Percentiles rank a stretch among this genome's conserved stretches.
These are phyloP conservation scores for Eucalyptus curtisii DNA, from an alignment of 345 rosid species.

Conservation along the genomic window DNA sequence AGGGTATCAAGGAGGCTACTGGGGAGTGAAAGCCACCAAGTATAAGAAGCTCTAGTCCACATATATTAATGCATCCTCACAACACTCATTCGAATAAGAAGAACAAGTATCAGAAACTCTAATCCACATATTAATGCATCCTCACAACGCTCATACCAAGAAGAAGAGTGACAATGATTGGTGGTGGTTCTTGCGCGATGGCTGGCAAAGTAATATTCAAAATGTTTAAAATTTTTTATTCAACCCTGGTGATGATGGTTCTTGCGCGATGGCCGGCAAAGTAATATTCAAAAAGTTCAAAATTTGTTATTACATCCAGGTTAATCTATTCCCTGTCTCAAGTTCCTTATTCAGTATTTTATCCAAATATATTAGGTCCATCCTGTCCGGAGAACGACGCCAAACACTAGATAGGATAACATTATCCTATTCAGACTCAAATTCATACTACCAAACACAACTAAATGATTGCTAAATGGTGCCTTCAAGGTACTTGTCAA, in stretches of 20 bases:
- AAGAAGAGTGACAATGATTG: accelerated
- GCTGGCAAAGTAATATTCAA: too few species aligned
- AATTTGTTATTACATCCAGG: accelerated
- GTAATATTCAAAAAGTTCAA: background rate
- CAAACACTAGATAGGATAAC: background rate
- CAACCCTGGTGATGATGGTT: accelerated
- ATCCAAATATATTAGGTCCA: accelerated
- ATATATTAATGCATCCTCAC: too few species aligned
- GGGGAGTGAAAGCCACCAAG: background rate
- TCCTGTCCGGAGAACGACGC: accelerated
- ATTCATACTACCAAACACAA: background rate
- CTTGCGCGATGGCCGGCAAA: accelerated
- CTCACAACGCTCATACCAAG: background rate
- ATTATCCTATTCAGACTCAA: accelerated
- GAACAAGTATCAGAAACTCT: constrained; percentile 79
- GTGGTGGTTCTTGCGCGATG: too few species aligned
- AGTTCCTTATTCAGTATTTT: accelerated
- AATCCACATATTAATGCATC: background rate
- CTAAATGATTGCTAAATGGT: background rate
- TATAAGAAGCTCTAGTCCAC: constrained; percentile 74
- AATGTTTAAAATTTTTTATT: accelerated
- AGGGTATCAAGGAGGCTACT: background rate
- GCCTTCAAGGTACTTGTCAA: background rate
- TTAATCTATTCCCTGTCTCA: background rate
- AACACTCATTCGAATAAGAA: too few species aligned